Evolutionary conservation across 306 rosid species (phyloP).

Genomic region (Urtica urens): DNA sequence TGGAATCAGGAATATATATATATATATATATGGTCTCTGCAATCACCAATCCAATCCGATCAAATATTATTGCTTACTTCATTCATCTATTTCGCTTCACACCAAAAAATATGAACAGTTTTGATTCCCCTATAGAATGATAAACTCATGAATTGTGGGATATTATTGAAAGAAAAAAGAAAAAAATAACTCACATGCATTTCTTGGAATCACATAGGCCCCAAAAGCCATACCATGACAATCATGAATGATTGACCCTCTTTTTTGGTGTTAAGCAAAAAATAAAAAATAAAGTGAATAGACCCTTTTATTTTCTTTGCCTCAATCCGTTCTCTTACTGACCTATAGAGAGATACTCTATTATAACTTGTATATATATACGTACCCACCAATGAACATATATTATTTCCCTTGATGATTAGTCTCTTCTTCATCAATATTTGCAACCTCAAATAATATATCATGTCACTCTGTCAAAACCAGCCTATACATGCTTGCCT

Average conservation of each 20-base stretch:
- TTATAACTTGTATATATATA: too few species aligned
- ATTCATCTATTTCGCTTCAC: constrained; percentile 7
- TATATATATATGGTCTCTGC: not conserved
- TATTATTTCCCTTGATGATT: constrained; percentile 4
- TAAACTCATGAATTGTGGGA: not conserved
- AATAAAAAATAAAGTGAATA: not conserved
- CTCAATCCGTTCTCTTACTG: not conserved
- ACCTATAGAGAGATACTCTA: too few species aligned
- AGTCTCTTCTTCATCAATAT: not conserved
- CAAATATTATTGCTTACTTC: constrained; percentile 3
- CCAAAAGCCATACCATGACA: not conserved
- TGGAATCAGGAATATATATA: constrained; percentile 24
- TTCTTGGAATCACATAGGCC: not conserved
- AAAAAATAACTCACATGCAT: not conserved
- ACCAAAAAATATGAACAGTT: not conserved
- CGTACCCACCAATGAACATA: constrained; percentile 4
- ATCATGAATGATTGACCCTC: not conserved
- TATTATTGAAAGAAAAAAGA: not conserved
- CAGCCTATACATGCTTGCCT: not conserved
- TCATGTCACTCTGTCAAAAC: not conserved
- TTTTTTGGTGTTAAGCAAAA: not conserved
- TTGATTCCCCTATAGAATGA: not conserved
- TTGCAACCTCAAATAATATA: not conserved
- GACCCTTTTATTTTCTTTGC: not conserved
- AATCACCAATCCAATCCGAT: not conserved